A percentile compares a stretch with the other conserved stretches of the same genome.
Conservation (phyloP, 768 basidiomycete genomes). For the Leccinum boreale region DNA sequence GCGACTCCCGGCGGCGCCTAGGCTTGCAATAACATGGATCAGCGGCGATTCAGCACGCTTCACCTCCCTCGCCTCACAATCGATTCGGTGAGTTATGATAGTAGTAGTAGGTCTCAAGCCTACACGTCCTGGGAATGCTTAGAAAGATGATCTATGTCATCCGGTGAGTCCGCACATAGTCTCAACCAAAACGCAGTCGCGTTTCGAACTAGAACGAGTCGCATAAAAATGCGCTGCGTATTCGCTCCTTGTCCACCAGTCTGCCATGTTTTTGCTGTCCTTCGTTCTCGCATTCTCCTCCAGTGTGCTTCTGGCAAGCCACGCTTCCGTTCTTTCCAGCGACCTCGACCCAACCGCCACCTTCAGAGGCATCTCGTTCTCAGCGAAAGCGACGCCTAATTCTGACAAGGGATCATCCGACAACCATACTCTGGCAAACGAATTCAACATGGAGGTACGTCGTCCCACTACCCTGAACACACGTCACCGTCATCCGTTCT, state of each 20-base stretch:
- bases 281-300: conserved; percentile 8
- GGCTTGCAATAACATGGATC: no score
- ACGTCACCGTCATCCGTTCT: not conserved
- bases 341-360: conserved; percentile 1
- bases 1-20: no score
- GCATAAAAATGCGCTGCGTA: conserved; percentile 4
- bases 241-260: not conserved
- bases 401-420: conserved; percentile 19
- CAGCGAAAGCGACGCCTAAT: conserved; percentile 14
- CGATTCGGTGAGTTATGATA: not conserved
- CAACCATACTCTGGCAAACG: conserved; percentile 23
- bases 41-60: not conserved
- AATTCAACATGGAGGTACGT: conserved; percentile 28
- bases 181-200: conserved; percentile 7
- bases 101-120: not conserved
- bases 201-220: conserved; percentile 5
- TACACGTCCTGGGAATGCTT: not conserved
- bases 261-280: conserved; percentile 13
- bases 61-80: not conserved
- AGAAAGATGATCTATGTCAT: not conserved
- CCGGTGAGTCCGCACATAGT: not conserved
- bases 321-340: conserved; percentile 17
- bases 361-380: conserved; percentile 21
- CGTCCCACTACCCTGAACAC: not conserved
- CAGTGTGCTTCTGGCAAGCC: conserved; percentile 34